These are phyloP conservation scores for Amphichorda felina DNA, from an alignment of 2,329 filamentous ascomycete genomes.

Conservation along the genomic window DNA sequence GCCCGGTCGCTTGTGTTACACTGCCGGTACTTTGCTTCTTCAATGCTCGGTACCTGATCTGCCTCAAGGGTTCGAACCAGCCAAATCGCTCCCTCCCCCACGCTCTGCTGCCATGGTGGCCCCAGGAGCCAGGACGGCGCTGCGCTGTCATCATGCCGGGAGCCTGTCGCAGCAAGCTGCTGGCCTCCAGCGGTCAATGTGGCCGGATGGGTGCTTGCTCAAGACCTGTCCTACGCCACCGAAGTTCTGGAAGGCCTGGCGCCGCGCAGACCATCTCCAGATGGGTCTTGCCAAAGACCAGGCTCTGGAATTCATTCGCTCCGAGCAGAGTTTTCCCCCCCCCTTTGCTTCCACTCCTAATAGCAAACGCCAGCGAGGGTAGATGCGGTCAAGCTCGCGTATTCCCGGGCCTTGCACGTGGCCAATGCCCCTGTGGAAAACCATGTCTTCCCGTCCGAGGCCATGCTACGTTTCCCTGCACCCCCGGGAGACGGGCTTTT, in stretches of 20 bases:
- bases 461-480: too few species aligned
- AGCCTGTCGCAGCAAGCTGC: background rate
- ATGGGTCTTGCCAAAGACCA: background rate
- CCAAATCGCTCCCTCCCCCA: background rate
- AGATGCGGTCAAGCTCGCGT: background rate
- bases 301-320: background rate
- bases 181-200: conserved; percentile 1
- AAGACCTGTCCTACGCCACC: conserved; percentile 8
- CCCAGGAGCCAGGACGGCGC: background rate
- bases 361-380: background rate
- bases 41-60: background rate
- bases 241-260: conserved; percentile 11
- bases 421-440: background rate
- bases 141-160: background rate
- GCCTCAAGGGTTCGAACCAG: background rate
- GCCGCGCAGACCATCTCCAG: too few species aligned
- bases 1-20: background rate
- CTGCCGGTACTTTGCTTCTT: background rate
- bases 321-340: too few species aligned
- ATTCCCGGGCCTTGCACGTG: background rate
- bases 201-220: conserved; percentile 1
- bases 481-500: too few species aligned
- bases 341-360: too few species aligned
- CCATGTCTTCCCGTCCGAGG: too few species aligned
- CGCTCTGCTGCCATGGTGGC: background rate